Evolutionary conservation across 371 early-diverging fungal genomes (phyloP), one percentile per base, ranked within the genome.

Genomic region (Rhizoclosmatium hyalinum): DNA sequence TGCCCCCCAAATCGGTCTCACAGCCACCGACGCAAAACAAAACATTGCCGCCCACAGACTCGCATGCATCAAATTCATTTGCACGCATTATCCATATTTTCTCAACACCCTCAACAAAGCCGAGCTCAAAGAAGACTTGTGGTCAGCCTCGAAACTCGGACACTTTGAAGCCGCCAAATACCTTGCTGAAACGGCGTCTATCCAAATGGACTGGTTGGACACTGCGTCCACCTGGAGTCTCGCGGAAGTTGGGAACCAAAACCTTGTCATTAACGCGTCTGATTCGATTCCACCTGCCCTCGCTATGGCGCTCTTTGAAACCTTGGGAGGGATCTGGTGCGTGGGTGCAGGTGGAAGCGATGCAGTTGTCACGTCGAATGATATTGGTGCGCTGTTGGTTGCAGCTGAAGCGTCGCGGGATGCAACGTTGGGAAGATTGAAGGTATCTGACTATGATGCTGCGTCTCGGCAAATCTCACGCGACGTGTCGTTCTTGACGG

Each of bases 201-300:
- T 72, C 19, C 72, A 62, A 41, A 21, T 60, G 14, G 63, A 72
- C 43, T 72, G 72, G 72, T 61, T 72, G 72, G 72, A 72, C 62
- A 62, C 72, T 43, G 61, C 72, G 3, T 32, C 39, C 41, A 8
- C 14, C 3, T 68, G 57, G 57, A 68, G 42, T 43, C 69, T 68
- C 57, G 41, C 57, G 5, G 57, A 57, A 12, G n/a, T 19, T 32
- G 41, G 17, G 6, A 47, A 45, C 54, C 44, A 50, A 14, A 5
- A 14, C 58, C 54, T 62, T 21, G 61, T 17, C 6, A 21, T 63
- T 19, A 44, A 50, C 24, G 19, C 72, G 4, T 19, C 14, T 2
- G 72, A 72, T 62, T 39, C 53, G n/a, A 60, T 72, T 42, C 72
- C 72, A 8, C 62, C 60, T 0, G 60, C 72, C 24, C 24, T 72